Conservation (phyloP, 768 basidiomycete genomes). For the Phanerochaete carnosa region DNA sequence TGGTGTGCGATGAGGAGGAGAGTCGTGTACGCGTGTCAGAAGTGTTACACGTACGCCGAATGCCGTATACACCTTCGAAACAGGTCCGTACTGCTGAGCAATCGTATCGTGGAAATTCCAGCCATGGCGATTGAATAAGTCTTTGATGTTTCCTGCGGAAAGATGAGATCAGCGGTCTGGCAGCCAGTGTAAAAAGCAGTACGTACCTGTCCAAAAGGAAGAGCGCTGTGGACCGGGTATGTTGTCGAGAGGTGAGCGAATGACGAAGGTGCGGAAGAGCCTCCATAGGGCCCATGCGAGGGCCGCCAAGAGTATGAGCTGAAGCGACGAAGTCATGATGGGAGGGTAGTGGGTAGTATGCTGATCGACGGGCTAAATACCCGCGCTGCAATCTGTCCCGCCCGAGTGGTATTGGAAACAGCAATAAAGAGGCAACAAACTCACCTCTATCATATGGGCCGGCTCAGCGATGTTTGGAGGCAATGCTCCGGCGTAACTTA, state of each 20-base stretch:
- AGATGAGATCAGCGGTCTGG: not conserved
- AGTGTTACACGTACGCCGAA: slow-evolving; percentile 15
- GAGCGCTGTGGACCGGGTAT: slow-evolving; percentile 34
- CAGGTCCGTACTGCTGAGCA: slow-evolving; percentile 14
- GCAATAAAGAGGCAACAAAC: too few relatives aligned
- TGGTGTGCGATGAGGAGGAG: not conserved
- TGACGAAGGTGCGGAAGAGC: slow-evolving; percentile 3
- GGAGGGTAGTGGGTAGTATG: too few relatives aligned
- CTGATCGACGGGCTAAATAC: too few relatives aligned
- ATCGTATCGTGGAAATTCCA: slow-evolving; percentile 17
- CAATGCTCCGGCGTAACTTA: too few relatives aligned
- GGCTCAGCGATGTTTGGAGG: too few relatives aligned
- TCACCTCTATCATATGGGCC: too few relatives aligned
- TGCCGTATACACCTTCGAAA: slow-evolving; percentile 13
- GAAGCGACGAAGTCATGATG: too few relatives aligned
- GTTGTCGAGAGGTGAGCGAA: slow-evolving; percentile 29
- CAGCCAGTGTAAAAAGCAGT: not conserved
- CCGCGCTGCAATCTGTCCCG: too few relatives aligned
- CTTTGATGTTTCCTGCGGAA: slow-evolving; percentile 18
- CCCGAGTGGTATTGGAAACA: too few relatives aligned
- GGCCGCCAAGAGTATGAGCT: not conserved
- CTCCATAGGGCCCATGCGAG: slow-evolving; percentile 13
- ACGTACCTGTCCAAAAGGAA: slow-evolving; percentile 34
- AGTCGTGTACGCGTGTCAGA: not conserved
- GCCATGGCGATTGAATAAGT: slow-evolving; percentile 14